Evolutionary conservation across 352 stramenopile genomes (phyloP).

Genomic region (Globisporangium heterothallicum): DNA sequence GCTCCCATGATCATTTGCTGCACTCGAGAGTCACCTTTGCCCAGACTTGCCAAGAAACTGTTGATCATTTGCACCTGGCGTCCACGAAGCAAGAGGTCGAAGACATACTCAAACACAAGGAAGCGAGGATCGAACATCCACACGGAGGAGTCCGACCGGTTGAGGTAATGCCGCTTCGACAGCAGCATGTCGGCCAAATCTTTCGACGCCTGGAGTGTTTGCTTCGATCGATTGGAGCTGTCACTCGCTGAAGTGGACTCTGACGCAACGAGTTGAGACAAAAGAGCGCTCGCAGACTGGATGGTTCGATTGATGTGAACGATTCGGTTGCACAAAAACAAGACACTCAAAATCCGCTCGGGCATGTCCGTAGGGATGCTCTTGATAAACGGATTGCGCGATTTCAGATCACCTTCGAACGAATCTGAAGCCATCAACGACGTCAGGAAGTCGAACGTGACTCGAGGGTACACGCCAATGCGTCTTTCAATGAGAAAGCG

Average conservation of each 20-base stretch:
- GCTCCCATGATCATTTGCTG: conserved; percentile 99
- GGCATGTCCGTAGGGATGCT: conserved; percentile 23
- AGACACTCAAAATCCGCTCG: conserved; percentile 48
- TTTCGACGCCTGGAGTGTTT: conserved; percentile 75
- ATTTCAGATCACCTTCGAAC: conserved; percentile 55
- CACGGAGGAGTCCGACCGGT: conserved; percentile 11
- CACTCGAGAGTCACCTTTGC: conserved; percentile 68
- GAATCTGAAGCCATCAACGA: conserved; percentile 55
- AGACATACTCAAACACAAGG: conserved; percentile 99
- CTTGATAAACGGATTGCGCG: conserved; percentile 62
- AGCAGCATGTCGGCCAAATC: conserved; percentile 72
- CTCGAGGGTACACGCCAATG: conserved; percentile 47
- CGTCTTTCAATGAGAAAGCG: conserved; percentile 62
- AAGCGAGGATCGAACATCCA: conserved; percentile 96
- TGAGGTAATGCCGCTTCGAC: conserved; percentile 73
- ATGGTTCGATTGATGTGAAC: conserved; percentile 80
- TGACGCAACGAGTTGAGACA: conserved; percentile 17
- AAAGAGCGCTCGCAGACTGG: conserved; percentile 33
- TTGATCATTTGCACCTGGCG: conserved; percentile 99
- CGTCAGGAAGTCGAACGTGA: conserved; percentile 78
- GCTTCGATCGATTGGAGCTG: conserved; percentile 35
- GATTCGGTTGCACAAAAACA: conserved; percentile 79
- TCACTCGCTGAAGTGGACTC: background rate
- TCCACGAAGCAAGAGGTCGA: conserved; percentile 95
- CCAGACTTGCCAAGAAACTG: conserved; percentile 93